Percentiles rank a stretch among this genome's conserved stretches.
Conservation (phyloP, 164 flowering plant species). For the Magnolia kwangsiensis region DNA sequence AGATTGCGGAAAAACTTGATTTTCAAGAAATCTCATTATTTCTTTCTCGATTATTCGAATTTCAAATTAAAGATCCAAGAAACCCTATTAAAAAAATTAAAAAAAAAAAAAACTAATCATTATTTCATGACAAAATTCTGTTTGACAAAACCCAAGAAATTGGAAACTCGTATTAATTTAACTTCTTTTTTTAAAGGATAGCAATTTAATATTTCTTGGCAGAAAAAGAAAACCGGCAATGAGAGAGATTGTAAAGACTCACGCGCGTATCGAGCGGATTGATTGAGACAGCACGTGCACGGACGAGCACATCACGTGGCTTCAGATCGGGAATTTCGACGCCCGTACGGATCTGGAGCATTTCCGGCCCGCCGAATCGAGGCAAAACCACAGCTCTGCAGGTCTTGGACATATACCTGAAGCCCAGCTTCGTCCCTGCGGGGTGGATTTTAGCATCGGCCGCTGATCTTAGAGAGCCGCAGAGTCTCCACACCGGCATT, state of each 20-base stretch:
- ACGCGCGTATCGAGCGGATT: slow-evolving; percentile 82
- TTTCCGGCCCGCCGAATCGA: slow-evolving; percentile 88
- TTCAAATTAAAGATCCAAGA: too few species aligned
- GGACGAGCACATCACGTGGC: slow-evolving; percentile 80
- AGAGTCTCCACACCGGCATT: slow-evolving; percentile 17
- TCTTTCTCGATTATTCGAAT: too few species aligned
- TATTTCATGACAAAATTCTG: too few species aligned
- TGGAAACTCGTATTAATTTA: too few species aligned
- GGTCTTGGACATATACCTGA: slow-evolving; percentile 42
- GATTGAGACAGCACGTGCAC: slow-evolving; percentile 83
- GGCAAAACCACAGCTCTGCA: slow-evolving; percentile 83
- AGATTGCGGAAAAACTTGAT: background rate
- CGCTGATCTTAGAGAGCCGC: background rate
- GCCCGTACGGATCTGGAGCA: slow-evolving; percentile 60
- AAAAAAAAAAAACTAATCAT: too few species aligned
- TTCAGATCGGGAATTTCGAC: slow-evolving; percentile 73
- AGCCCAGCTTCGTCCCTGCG: slow-evolving; percentile 15
- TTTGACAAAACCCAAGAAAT: too few species aligned
- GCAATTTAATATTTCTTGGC: too few species aligned
- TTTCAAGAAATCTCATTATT: background rate
- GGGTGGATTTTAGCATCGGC: slow-evolving; percentile 4
- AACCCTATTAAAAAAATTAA: too few species aligned
- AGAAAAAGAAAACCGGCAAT: too few species aligned
- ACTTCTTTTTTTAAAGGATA: too few species aligned
- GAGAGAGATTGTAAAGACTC: background rate